Conservation (phyloP, 2,329 filamentous ascomycete genomes). For the Onygenales sp. region DNA sequence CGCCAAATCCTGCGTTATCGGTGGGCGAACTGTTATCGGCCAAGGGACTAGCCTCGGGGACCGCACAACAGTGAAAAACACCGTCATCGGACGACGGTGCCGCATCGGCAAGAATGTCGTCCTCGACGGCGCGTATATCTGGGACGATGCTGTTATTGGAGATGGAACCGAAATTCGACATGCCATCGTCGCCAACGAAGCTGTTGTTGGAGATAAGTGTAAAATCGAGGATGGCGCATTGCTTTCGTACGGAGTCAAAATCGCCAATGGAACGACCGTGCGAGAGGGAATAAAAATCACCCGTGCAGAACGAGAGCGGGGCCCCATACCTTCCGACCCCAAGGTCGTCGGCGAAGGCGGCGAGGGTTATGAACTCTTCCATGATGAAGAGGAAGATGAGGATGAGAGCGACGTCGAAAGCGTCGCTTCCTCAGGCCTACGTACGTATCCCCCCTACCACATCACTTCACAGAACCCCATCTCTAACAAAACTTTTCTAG, state of each 20-base stretch:
- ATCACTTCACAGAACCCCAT: background rate
- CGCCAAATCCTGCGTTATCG: constrained; percentile 60
- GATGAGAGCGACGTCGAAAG: constrained; percentile 57
- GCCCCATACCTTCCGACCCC: constrained; percentile 37
- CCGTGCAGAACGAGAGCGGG: constrained; percentile 35
- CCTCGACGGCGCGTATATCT: constrained; percentile 73
- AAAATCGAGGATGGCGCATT: constrained; percentile 63
- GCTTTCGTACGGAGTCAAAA: constrained; percentile 66
- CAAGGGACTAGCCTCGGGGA: constrained; percentile 66
- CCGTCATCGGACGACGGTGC: constrained; percentile 74
- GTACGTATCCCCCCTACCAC: background rate
- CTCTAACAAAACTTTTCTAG: constrained; percentile 17
- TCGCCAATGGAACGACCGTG: constrained; percentile 52
- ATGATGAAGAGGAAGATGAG: constrained; percentile 53
- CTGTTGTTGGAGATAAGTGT: constrained; percentile 60
- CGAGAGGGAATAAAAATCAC: constrained; percentile 34
- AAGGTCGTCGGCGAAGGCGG: constrained; percentile 49
- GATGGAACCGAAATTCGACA: constrained; percentile 62
- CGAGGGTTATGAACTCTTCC: constrained; percentile 55
- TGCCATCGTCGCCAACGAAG: constrained; percentile 68
- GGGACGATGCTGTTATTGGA: constrained; percentile 71
- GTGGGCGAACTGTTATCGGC: constrained; percentile 64
- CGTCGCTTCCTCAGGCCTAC: constrained; percentile 35
- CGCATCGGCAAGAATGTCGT: constrained; percentile 76
- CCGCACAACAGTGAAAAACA: constrained; percentile 60